A percentile compares a stretch with the other conserved stretches of the same genome.
Conservation (phyloP, 2,329 filamentous ascomycete species). For the Grosmannia serpens region DNA sequence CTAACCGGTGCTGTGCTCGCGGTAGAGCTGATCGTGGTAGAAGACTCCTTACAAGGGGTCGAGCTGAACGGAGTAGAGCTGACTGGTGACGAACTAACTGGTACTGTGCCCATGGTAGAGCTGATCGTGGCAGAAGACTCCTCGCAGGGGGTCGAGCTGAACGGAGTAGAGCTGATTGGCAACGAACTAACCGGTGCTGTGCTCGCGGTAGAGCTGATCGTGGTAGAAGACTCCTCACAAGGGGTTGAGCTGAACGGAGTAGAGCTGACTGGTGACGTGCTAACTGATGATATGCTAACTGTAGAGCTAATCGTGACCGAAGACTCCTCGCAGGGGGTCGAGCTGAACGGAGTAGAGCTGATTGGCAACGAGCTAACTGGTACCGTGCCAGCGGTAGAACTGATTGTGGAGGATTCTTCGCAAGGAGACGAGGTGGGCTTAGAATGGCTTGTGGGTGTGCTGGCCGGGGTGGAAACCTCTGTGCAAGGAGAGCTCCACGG, state of each 20-base stretch:
- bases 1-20: not conserved
- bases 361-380: not conserved
- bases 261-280: not conserved
- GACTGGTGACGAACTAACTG: not conserved
- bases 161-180: not conserved
- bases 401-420: not conserved
- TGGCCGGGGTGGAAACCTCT: not conserved
- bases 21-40: not conserved
- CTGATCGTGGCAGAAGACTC: not conserved
- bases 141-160: not conserved
- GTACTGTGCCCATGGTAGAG: not conserved
- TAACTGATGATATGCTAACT: not conserved
- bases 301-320: not conserved
- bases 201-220: not conserved
- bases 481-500: not conserved
- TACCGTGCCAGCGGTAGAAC: not conserved
- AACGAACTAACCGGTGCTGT: not conserved
- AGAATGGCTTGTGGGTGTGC: not conserved
- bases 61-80: not conserved
- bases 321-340: no score
- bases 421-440: no score
- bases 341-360: not conserved
- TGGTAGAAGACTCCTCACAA: no score
- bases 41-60: not conserved
- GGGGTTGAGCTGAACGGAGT: not conserved